These are phyloP conservation scores for Boletus sp. DNA, from an alignment of 1,284 basidiomycete species.

Conservation along the genomic window DNA sequence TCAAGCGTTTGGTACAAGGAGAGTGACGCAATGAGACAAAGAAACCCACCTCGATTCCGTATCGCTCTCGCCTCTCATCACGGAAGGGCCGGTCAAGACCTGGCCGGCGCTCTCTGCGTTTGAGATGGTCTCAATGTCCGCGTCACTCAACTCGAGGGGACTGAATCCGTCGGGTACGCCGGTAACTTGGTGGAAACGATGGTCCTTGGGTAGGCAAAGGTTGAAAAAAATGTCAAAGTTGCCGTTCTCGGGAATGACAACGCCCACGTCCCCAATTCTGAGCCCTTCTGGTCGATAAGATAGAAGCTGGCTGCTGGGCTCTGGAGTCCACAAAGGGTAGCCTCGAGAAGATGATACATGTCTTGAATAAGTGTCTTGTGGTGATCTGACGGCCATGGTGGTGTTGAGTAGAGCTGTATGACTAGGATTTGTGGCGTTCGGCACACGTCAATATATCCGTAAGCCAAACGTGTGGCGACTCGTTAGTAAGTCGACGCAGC, in stretches of 20 bases:
- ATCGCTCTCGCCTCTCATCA: constrained; percentile 13
- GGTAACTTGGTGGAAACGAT: constrained; percentile 16
- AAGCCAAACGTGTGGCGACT: constrained; percentile 17
- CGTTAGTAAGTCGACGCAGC: constrained; percentile 17
- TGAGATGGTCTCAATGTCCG: constrained; percentile 20
- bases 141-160: constrained; percentile 21
- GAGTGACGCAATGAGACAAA: not conserved
- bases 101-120: constrained; percentile 19
- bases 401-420: not conserved
- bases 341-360: constrained; percentile 39
- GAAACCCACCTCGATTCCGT: constrained; percentile 15
- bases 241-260: constrained; percentile 33
- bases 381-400: constrained; percentile 28
- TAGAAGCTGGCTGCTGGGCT: constrained; percentile 26
- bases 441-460: constrained; percentile 5
- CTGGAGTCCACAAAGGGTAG: constrained; percentile 40
- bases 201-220: constrained; percentile 29
- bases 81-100: constrained; percentile 18
- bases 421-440: constrained; percentile 17
- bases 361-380: constrained; percentile 31
- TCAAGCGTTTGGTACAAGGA: not conserved
- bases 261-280: constrained; percentile 32
- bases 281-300: constrained; percentile 30
- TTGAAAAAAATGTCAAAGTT: constrained; percentile 41
- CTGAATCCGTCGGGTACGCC: constrained; percentile 31